Base-by-base conservation (phyloP, 257 asterid genomes). In the Salvia rosmarinus region DNA sequence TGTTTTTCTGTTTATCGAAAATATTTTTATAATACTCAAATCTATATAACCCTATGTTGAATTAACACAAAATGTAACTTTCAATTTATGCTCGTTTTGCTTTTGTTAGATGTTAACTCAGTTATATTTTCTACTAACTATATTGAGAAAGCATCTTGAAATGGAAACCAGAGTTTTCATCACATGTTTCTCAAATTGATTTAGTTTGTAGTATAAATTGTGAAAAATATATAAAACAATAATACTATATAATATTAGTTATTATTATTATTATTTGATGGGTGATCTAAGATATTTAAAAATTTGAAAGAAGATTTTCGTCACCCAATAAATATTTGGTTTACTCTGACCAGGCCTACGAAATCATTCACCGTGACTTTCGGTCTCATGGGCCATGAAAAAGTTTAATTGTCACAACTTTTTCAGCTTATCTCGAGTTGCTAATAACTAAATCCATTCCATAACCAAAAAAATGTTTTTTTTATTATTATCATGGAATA, bases 351-450 rank as follows among this genome's bases (percentile, higher is more conserved):
- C 3, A 44, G 64, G 12, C 55, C 57, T 19, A 46, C 42, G 4
- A 11, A 75, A 9, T 19, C 12, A 16, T 51, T 65, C 39, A 65
- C 51, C 81, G 81, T 57, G 74, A 77, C 25, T 65, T 11, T 57
- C 49, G 81, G 81, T 64, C 10, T 69, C 14, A 74, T 76, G 61
- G 72, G 37, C 34, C 73, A 56, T 56, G 39, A 56, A 23, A 52
- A 62, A 46, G 44, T n/a, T 35, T 39, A 32, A 52, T 25, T 43
- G 61, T 46, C 12, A 39, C 3, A 17, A 37, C 63, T 20, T 73
- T 52, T 55, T 17, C 39, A 51, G 71, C 20, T 9, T 3, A 9
- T 37, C 4, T 39, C 44, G 2, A 39, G 8, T 39, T 37, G 6
- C 39, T 34, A n/a, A n/a, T n/a, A n/a, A n/a, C n/a, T n/a, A 37